These are phyloP conservation scores for Camelina neglecta DNA, from an alignment of 345 rosid species.

Conservation along the genomic window DNA sequence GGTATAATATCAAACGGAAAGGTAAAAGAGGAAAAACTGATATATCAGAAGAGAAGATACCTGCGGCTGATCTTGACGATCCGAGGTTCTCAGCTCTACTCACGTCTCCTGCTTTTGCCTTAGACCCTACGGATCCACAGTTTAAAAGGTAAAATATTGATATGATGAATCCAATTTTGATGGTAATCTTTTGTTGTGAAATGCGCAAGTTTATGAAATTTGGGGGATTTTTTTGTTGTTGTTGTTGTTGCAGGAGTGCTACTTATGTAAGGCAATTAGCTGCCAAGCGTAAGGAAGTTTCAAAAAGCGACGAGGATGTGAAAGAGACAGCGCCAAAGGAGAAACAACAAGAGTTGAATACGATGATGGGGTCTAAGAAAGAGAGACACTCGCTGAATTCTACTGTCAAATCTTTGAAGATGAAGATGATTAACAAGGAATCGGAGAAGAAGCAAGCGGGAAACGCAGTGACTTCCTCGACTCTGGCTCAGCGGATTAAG, in stretches of 20 bases:
- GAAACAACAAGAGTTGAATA: slow-evolving; percentile 12
- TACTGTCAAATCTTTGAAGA: slow-evolving; percentile 74
- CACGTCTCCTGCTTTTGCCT: slow-evolving; percentile 64
- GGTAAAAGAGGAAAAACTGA: slow-evolving; percentile 61
- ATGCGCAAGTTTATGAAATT: not conserved
- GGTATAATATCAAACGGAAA: slow-evolving; percentile 77
- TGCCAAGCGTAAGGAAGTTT: slow-evolving; percentile 55
- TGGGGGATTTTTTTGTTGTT: not conserved
- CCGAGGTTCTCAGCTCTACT: slow-evolving; percentile 71
- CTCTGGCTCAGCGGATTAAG: slow-evolving; percentile 42
- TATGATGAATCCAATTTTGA: not conserved
- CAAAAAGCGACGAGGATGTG: slow-evolving; percentile 41
- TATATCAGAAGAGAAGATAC: slow-evolving; percentile 69
- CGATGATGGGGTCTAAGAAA: slow-evolving; percentile 49
- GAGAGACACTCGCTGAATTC: slow-evolving; percentile 58
- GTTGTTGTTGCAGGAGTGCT: slow-evolving; percentile 68
- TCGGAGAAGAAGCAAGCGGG: slow-evolving; percentile 11
- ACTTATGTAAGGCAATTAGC: slow-evolving; percentile 71
- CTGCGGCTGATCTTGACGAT: slow-evolving; percentile 59
- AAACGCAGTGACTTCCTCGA: slow-evolving; percentile 20
- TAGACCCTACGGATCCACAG: slow-evolving; percentile 97
- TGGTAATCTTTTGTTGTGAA: slow-evolving; percentile 39
- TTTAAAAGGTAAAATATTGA: slow-evolving; percentile 71
- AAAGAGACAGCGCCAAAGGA: slow-evolving; percentile 28
- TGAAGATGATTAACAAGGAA: slow-evolving; percentile 61